Evolutionary conservation across 202 grass and related monocot genomes (phyloP).

Genomic region (Miscanthus sacchariflorus): DNA sequence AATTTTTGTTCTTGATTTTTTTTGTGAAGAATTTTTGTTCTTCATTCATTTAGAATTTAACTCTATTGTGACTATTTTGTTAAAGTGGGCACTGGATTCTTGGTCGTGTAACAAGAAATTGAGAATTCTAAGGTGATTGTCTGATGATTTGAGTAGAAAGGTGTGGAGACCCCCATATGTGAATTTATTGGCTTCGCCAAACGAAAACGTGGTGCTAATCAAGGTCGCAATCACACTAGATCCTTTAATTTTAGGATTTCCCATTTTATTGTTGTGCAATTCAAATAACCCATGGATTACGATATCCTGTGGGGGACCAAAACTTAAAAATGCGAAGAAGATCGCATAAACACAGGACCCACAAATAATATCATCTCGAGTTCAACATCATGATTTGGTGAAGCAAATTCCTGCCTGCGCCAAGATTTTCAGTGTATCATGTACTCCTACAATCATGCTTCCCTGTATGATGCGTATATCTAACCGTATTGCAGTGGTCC

Average conservation of each 20-base stretch:
- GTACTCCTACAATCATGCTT: background rate
- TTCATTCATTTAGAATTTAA: background rate
- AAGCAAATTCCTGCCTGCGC: background rate
- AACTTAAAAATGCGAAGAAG: background rate
- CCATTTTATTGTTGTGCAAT: background rate
- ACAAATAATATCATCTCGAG: background rate
- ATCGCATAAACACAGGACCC: slow-evolving; percentile 8
- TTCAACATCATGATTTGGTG: background rate
- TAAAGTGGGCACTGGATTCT: background rate
- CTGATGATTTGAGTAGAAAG: background rate
- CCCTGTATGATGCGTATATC: slow-evolving; percentile 31
- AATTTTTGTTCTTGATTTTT: background rate
- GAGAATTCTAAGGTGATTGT: background rate
- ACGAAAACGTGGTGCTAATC: background rate
- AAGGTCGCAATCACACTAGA: background rate
- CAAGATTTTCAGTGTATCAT: background rate
- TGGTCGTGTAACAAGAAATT: background rate
- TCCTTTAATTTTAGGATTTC: background rate
- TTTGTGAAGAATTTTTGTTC: too few species aligned
- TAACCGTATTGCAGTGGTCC: slow-evolving; percentile 23
- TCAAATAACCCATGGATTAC: background rate
- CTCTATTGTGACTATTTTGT: background rate
- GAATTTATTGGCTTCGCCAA: background rate
- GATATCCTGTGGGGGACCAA: too few species aligned
- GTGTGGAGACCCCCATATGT: background rate